phyloP scores from a whole-genome alignment of 257 asterid species.

The Verbena officinalis region DNA sequence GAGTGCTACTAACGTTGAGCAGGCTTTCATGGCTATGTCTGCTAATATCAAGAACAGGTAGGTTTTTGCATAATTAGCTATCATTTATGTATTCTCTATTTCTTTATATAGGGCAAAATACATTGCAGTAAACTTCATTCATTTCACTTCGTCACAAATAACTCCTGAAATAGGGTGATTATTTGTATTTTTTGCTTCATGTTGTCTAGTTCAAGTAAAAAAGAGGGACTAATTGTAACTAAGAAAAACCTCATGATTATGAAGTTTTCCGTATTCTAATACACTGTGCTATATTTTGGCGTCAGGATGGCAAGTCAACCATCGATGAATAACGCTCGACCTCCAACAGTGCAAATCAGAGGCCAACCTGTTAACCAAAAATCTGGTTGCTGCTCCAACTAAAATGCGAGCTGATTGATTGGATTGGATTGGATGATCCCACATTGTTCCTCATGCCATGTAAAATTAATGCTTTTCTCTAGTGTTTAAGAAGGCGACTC shows the following conservation, averaged over 20 bases:
- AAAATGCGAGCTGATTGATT: conserved; percentile 22
- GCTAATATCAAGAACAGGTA: conserved; percentile 59
- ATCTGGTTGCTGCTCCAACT: conserved; percentile 84
- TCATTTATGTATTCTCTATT: no score
- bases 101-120: no score
- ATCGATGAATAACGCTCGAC: conserved; percentile 67
- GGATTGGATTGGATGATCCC: conserved; percentile 13
- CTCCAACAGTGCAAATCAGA: conserved; percentile 79
- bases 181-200: no score
- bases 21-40: conserved; percentile 69
- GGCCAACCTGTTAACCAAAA: conserved; percentile 86
- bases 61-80: neutral
- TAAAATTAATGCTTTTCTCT: conserved; percentile 32
- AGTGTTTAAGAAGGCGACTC: conserved; percentile 36
- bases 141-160: neutral
- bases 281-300: neutral
- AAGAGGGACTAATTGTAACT: no score
- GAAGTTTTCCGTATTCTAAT: neutral
- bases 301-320: conserved; percentile 96
- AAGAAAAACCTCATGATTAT: neutral
- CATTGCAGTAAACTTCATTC: neutral
- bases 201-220: no score
- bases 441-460: conserved; percentile 35
- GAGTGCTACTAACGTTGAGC: conserved; percentile 62
- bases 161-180: no score